A percentile compares a stretch with the other conserved stretches of the same genome.
These are phyloP conservation scores for Chlorella vulgaris DNA, from an alignment of 139 green algal genomes.

Conservation along the genomic window DNA sequence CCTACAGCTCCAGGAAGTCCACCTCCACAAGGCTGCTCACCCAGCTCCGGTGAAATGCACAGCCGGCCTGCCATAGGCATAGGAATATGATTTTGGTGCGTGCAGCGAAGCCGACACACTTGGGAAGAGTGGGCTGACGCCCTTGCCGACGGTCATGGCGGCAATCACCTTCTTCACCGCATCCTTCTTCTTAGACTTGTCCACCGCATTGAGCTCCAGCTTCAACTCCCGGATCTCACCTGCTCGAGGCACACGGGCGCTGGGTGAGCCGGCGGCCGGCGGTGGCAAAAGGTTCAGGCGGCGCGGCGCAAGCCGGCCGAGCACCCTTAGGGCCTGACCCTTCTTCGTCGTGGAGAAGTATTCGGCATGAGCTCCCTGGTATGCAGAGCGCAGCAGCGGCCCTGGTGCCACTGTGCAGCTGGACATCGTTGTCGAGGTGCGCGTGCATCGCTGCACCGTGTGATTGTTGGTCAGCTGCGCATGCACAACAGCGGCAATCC, in stretches of 20 bases:
- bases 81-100: not conserved
- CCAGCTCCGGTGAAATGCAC: no score
- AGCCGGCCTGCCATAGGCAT: no score
- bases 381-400: not conserved
- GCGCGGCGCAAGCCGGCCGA: not conserved
- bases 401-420: constrained; percentile 37
- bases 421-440: constrained; percentile 61
- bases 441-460: not conserved
- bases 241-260: constrained; percentile 39
- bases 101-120: not conserved
- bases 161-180: constrained; percentile 97
- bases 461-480: not conserved
- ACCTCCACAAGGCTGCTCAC: no score
- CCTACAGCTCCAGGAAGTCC: not conserved
- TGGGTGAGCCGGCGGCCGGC: not conserved
- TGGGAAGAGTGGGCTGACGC: constrained; percentile 44
- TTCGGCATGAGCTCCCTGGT: constrained; percentile 65
- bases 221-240: constrained; percentile 97
- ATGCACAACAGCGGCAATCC: not conserved
- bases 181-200: constrained; percentile 93
- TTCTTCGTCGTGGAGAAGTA: constrained; percentile 97
- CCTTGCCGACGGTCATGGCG: constrained; percentile 97
- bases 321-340: constrained; percentile 51
- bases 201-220: constrained; percentile 88
- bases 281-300: no score